Percentiles rank a stretch among this genome's conserved stretches.
Evolutionary conservation across 2,329 filamentous ascomycete species (phyloP).

Genomic region (Periconia sp.): DNA sequence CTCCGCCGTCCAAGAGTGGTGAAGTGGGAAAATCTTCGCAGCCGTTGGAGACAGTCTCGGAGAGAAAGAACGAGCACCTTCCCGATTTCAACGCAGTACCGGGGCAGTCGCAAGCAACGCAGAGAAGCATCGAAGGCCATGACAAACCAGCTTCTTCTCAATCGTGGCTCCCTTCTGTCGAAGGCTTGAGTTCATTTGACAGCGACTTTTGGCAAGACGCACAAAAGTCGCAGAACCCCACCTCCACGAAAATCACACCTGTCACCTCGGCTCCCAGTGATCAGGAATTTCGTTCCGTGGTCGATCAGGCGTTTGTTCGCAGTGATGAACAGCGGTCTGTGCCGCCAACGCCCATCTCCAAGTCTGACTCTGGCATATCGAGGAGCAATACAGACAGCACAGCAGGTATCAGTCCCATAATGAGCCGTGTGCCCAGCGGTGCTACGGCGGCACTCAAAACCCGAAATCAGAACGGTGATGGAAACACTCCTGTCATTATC

Average conservation of each 20-base stretch:
- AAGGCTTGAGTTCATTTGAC: constrained; percentile 25
- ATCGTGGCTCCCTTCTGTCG: constrained; percentile 20
- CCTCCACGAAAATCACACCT: constrained; percentile 10
- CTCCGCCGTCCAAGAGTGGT: constrained; percentile 13
- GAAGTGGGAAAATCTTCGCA: constrained; percentile 26
- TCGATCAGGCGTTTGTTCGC: constrained; percentile 67
- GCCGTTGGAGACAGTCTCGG: constrained; percentile 56
- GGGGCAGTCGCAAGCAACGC: background rate
- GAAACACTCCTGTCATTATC: constrained; percentile 55
- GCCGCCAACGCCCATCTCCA: constrained; percentile 55
- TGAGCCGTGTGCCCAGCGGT: constrained; percentile 57
- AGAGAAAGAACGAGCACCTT: constrained; percentile 62
- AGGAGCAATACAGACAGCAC: constrained; percentile 66
- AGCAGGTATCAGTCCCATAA: constrained; percentile 66
- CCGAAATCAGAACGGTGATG: constrained; percentile 43
- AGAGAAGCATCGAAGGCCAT: constrained; percentile 10
- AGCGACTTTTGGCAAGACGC: constrained; percentile 30
- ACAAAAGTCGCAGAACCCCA: constrained; percentile 12
- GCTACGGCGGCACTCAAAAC: constrained; percentile 40
- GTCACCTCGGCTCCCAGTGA: constrained; percentile 22
- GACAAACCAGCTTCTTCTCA: constrained; percentile 2
- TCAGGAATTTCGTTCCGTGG: constrained; percentile 49
- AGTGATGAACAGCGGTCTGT: constrained; percentile 56
- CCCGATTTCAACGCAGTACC: constrained; percentile 42
- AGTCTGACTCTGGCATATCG: constrained; percentile 47